Evolutionary conservation across 176 grass and related monocot species (phyloP).

Genomic region (Aegilops longissima): DNA sequence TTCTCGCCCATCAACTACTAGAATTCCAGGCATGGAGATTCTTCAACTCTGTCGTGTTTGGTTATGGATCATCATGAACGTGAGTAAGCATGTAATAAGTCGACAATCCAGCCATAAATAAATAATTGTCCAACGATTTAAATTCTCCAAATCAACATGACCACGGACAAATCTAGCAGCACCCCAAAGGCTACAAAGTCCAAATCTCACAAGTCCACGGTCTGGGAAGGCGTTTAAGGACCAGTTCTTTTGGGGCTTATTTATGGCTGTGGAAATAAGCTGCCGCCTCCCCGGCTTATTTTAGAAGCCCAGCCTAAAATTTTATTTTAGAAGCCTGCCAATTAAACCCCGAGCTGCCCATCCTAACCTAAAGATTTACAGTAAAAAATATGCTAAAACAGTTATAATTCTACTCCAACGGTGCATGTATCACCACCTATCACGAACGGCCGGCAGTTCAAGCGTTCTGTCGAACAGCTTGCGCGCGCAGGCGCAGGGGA

Average conservation of each 20-base stretch:
- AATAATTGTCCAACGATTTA: background rate
- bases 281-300: too few relatives aligned
- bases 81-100: too few relatives aligned
- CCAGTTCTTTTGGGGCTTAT: too few relatives aligned
- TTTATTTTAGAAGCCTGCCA: too few relatives aligned
- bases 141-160: background rate
- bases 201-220: background rate
- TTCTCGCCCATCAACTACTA: background rate
- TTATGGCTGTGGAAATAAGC: too few relatives aligned
- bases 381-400: background rate
- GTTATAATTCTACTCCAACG: background rate
- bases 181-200: background rate
- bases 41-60: background rate
- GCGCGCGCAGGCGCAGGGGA: background rate
- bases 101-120: background rate
- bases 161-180: background rate
- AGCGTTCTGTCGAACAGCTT: conserved; percentile 31
- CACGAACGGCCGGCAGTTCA: background rate
- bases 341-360: too few relatives aligned
- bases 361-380: too few relatives aligned
- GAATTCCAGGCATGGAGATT: background rate
- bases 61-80: background rate
- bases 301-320: too few relatives aligned
- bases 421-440: background rate
- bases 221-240: too few relatives aligned